Base-by-base conservation (phyloP, 1,284 basidiomycete species). In the Ganoderma sp. region DNA sequence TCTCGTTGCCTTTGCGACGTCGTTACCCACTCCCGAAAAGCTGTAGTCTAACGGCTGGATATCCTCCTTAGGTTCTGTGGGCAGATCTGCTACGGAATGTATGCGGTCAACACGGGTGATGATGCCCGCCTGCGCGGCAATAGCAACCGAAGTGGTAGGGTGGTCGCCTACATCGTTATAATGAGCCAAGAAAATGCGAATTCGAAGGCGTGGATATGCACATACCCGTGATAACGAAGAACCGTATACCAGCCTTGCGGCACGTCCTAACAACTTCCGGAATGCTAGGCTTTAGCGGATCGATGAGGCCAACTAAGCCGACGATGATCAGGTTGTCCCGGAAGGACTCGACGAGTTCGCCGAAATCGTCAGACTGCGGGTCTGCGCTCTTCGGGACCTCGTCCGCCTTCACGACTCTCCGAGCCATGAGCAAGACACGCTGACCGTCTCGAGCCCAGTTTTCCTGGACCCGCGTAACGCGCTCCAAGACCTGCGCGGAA, bases 171-270 rank as follows among this genome's bases (percentile, higher is more conserved):
- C 74, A 74, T 22, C 76, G 79, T 60, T 12, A 4, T 14, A 28
- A 43, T 41, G 39, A 25, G 39, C 22, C 15, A 50, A 19, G 39
- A 56, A 41, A 25, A 19, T 43, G 7, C 3, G 14, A 6, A 32
- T 14, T 75, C 67, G 80, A 80, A 52, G 22, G 48, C 25, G 0
- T 9, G 7, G 22, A 14, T 10, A 25, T 32, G 32, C 32, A 32
- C 78, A 79, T 81, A 79, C 89, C 90, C 7, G 90, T 91, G 63
- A 92, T 88, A 81, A 91, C 88, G 73, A 87, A 85, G 75, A 90
- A 88, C 17, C 89, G 82, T 61, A 88, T 85, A 6, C 88, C 88
- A 5, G 90, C 89, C 14, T 83, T 78, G 43, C 89, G 82, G 76
- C 81, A 81, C 77, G 86, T 56, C 76, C 73, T 70, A 42, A 86